phyloP scores from a whole-genome alignment of 2,329 filamentous ascomycete species.

The Macrophomina phaseolina region DNA sequence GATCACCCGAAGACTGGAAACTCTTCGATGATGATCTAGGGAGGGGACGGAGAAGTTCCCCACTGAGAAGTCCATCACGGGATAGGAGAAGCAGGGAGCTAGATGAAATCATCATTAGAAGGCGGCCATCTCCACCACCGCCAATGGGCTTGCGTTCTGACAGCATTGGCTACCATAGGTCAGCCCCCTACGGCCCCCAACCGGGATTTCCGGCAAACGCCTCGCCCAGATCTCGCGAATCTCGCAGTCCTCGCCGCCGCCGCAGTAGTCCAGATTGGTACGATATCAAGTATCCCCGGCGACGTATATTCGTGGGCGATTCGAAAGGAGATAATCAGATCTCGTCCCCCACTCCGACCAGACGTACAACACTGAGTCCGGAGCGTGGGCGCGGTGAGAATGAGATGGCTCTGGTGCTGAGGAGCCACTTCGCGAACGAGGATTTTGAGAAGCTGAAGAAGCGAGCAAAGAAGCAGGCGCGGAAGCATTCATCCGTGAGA shows the following conservation, averaged over 20 bases:
- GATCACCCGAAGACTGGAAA: background rate
- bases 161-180: too few relatives aligned
- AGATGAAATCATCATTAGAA: too few relatives aligned
- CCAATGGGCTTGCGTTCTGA: too few relatives aligned
- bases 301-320: background rate
- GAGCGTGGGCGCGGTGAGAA: background rate
- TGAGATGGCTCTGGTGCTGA: background rate
- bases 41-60: too few relatives aligned
- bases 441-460: slow-evolving; percentile 2
- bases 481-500: background rate
- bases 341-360: background rate
- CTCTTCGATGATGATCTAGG: background rate
- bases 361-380: background rate
- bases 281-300: background rate
- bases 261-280: background rate
- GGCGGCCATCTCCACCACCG: too few relatives aligned
- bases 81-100: too few relatives aligned
- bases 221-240: background rate
- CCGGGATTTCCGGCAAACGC: too few relatives aligned
- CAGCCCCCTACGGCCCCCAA: too few relatives aligned
- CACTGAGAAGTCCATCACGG: too few relatives aligned
- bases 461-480: slow-evolving; percentile 3
- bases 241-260: background rate
- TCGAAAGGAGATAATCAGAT: background rate
- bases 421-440: background rate